Base-by-base conservation (phyloP, 805 yeast species). In the Metschnikowia koreensis region DNA sequence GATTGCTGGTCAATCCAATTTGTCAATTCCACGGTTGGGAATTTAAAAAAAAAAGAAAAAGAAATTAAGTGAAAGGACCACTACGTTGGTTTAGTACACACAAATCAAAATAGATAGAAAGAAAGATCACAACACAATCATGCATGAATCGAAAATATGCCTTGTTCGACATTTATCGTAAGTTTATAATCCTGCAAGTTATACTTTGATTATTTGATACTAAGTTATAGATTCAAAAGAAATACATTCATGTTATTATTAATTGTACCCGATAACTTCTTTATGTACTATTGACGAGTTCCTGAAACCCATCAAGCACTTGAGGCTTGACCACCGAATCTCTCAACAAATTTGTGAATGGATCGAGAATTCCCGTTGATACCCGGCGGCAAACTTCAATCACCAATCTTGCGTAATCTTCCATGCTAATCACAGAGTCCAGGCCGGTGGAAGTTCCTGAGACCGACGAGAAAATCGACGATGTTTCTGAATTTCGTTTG, bases 291-390 rank as follows among this genome's bases (percentile, higher is more conserved):
- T 55, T 58, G 15, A 72, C 56, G 42, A 74, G 62, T 29, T 61
- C 57, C 44, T 57, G 60, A 53, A 74, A 72, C 39, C 70, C 70
- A 26, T 57, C 56, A 17, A 64, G 58, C 10, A 74, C 59, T 36
- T 59, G 63, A 9, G 56, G 59, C 51, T 66, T 70, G n/a, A 72
- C 74, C 41, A 72, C 59, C 29, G 66, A 67, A 40, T 60, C 56
- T 46, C 69, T 55, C 6, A 69, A 55, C 51, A 71, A 56, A 33
- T 54, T 52, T 22, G 66, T 58, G 47, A 74, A 71, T 22, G 79
- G 79, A 47, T 71, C 74, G 11, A 71, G 61, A 40, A 74, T 57
- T 3, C 78, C 78, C n/a, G 48, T 46, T n/a, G 62, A 62, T 3
- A 73, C 56, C 17, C 76, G 49, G 38, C 58, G 58, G 37, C 67